Evolutionary conservation across 2,329 filamentous ascomycete species (phyloP).

Genomic region (Diplodia seriata): DNA sequence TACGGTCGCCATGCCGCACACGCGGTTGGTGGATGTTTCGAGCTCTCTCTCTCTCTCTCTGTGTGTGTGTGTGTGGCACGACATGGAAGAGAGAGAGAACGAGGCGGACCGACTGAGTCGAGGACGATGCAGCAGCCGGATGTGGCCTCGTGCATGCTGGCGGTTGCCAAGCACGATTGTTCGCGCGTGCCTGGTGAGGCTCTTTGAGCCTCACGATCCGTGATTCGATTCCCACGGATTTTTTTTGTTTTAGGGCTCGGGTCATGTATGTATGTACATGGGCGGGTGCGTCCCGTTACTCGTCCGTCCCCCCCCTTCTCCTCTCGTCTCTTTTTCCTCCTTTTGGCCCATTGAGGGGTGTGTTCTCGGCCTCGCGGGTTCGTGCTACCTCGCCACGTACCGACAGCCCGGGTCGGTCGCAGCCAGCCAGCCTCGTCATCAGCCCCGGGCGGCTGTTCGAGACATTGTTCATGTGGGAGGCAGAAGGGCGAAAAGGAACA

Average conservation of each 20-base stretch:
- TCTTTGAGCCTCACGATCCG: too few relatives aligned
- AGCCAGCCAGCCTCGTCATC: background rate
- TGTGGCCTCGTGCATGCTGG: background rate
- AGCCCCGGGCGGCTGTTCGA: background rate
- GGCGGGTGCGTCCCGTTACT: too few relatives aligned
- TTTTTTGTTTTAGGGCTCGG: too few relatives aligned
- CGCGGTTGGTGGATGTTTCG: background rate
- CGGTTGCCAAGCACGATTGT: background rate
- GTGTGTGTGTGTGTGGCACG: background rate
- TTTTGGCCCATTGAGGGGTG: background rate
- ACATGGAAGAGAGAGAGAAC: background rate
- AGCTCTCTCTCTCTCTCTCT: background rate
- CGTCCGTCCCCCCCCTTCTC: too few relatives aligned
- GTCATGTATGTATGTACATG: too few relatives aligned
- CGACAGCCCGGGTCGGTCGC: background rate
- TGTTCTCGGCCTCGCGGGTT: background rate
- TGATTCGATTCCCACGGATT: too few relatives aligned
- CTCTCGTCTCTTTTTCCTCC: background rate
- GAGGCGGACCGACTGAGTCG: background rate
- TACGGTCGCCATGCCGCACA: background rate
- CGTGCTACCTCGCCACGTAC: background rate
- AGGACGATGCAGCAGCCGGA: background rate
- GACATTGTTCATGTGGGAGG: background rate
- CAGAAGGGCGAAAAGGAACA: background rate
- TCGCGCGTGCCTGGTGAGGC: too few relatives aligned